Conservation (phyloP, 371 early-diverging fungal species). For the Mortierella sp. region DNA sequence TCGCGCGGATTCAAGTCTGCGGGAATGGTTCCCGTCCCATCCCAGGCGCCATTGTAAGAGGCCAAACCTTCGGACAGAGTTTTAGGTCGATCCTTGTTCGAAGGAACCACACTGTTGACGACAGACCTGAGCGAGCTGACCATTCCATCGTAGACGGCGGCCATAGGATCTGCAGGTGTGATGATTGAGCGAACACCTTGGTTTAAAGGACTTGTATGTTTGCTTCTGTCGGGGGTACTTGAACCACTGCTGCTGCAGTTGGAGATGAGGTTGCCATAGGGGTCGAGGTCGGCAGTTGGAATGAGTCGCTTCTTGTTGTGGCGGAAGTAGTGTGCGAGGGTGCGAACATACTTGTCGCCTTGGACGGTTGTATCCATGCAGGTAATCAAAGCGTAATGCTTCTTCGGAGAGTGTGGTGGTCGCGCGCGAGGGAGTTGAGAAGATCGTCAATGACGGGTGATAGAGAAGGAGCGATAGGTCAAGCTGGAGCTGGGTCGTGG, state of each 20-base stretch:
- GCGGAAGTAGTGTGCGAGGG: slow-evolving; percentile 68
- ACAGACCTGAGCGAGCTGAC: slow-evolving; percentile 51
- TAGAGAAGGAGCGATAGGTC: neutral
- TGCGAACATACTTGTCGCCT: slow-evolving; percentile 70
- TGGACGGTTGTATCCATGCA: slow-evolving; percentile 50
- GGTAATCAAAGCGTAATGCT: neutral
- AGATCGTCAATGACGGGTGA: neutral
- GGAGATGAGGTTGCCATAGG: slow-evolving; percentile 1
- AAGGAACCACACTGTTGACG: slow-evolving; percentile 28
- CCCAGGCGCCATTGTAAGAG: slow-evolving; percentile 60
- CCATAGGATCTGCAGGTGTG: slow-evolving; percentile 45
- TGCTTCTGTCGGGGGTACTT: slow-evolving; percentile 15
- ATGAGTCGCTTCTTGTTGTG: slow-evolving; percentile 58
- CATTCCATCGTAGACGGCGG: slow-evolving; percentile 50
- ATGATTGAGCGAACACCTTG: slow-evolving; percentile 37
- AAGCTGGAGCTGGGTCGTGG: neutral
- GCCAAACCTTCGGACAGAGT: slow-evolving; percentile 36
- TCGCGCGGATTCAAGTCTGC: slow-evolving; percentile 48
- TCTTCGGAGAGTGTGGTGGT: no score
- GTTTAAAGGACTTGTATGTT: neutral
- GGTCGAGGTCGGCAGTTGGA: slow-evolving; percentile 12
- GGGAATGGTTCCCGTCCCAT: slow-evolving; percentile 58
- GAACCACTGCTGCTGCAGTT: slow-evolving; percentile 24
- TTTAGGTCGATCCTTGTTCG: slow-evolving; percentile 32
- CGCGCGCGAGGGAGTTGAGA: no score